phyloP scores from a whole-genome alignment of 148 eudicot genomes.

The Agrostemma githago region DNA sequence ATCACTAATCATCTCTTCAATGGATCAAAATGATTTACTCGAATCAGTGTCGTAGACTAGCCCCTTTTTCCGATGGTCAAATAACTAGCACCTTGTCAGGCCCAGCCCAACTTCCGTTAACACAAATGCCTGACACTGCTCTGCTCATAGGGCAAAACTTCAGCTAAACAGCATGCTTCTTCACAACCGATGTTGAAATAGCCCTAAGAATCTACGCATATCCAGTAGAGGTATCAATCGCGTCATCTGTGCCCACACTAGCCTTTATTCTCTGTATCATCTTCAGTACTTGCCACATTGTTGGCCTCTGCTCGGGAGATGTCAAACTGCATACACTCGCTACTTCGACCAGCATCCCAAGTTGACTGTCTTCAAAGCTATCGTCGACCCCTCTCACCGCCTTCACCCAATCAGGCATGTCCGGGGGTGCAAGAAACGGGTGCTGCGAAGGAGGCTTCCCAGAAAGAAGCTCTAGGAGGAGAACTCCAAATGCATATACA shows the following conservation, averaged over 20 bases:
- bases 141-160: too few relatives aligned
- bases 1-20: not conserved
- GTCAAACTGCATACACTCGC: constrained; percentile 62
- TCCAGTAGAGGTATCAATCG: constrained; percentile 18
- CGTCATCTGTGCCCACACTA: constrained; percentile 29
- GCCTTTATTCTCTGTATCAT: constrained; percentile 74
- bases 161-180: not conserved
- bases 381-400: constrained; percentile 69
- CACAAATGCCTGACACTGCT: not conserved
- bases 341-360: constrained; percentile 74
- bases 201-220: constrained; percentile 7
- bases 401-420: constrained; percentile 79
- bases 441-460: constrained; percentile 83
- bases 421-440: constrained; percentile 68
- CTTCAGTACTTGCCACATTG: constrained; percentile 79
- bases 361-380: constrained; percentile 46
- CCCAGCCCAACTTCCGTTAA: not conserved
- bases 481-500: constrained; percentile 76
- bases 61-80: not conserved
- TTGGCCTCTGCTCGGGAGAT: constrained; percentile 82
- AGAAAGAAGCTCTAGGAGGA: constrained; percentile 70
- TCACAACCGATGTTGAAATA: not conserved
- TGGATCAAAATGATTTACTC: not conserved
- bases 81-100: not conserved
- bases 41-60: not conserved